Evolutionary conservation across 2,329 filamentous ascomycete species (phyloP).

Genomic region (Cyphellophora europaea): DNA sequence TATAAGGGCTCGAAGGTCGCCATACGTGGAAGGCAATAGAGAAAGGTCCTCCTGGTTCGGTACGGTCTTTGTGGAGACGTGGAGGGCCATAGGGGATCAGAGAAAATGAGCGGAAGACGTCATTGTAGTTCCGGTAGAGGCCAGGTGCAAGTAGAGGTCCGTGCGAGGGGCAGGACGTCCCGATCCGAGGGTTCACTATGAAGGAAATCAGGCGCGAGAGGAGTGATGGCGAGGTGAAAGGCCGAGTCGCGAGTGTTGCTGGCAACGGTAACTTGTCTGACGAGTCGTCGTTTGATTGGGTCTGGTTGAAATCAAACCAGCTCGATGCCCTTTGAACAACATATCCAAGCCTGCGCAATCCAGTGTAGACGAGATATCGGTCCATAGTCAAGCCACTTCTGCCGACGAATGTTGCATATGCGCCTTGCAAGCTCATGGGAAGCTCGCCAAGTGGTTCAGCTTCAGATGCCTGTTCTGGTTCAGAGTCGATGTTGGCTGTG

Average conservation of each 20-base stretch:
- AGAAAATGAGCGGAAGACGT: constrained; percentile 68
- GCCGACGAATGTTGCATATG: constrained; percentile 77
- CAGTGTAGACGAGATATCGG: constrained; percentile 79
- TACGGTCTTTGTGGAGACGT: constrained; percentile 6
- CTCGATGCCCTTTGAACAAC: constrained; percentile 62
- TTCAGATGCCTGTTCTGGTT: constrained; percentile 7
- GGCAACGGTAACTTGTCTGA: constrained; percentile 1
- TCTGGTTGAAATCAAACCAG: constrained; percentile 24
- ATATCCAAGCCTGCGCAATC: constrained; percentile 76
- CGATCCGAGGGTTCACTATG: constrained; percentile 21
- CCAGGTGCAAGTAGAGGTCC: constrained; percentile 55
- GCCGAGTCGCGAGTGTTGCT: neutral
- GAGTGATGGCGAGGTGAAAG: constrained; percentile 19
- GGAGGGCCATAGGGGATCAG: constrained; percentile 57
- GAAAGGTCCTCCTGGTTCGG: constrained; percentile 45
- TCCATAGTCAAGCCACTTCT: constrained; percentile 58
- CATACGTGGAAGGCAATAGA: constrained; percentile 72
- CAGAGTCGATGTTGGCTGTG: constrained; percentile 12
- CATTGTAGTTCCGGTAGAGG: constrained; percentile 56
- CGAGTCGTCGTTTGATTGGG: constrained; percentile 10
- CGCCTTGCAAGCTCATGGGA: constrained; percentile 85
- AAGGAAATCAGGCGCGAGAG: constrained; percentile 49
- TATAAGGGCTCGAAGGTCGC: constrained; percentile 61
- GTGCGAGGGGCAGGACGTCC: constrained; percentile 16
- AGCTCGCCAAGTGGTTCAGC: constrained; percentile 40